A percentile compares a stretch with the other conserved stretches of the same genome.
These are phyloP conservation scores for Candida tetrigidarum DNA, from an alignment of 1,139 yeast genomes.

Conservation along the genomic window DNA sequence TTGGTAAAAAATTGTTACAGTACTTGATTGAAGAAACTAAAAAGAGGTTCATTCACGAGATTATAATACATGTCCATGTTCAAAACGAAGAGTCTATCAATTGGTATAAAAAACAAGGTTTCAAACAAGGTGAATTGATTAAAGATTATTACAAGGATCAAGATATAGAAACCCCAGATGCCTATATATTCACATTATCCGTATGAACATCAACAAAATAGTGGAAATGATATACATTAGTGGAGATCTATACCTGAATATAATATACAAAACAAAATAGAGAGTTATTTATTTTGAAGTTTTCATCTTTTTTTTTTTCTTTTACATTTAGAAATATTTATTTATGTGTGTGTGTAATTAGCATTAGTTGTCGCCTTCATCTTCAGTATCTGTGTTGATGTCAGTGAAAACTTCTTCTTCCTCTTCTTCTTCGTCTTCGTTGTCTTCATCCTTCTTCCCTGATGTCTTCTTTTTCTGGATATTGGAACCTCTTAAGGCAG, in stretches of 20 bases:
- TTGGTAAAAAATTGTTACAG: conserved; percentile 62
- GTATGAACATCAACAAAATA: conserved; percentile 24
- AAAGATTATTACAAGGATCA: conserved; percentile 57
- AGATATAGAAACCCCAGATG: conserved; percentile 51
- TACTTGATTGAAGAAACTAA: conserved; percentile 59
- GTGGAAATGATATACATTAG: background rate
- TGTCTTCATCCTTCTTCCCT: conserved; percentile 33
- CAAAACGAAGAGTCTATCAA: conserved; percentile 47
- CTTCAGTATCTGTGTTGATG: conserved; percentile 57
- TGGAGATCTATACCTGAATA: conserved; percentile 6
- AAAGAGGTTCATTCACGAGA: conserved; percentile 54
- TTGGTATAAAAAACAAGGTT: conserved; percentile 65
- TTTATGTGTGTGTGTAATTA: background rate
- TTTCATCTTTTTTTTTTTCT: background rate
- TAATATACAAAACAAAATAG: conserved; percentile 4
- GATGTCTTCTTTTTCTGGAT: conserved; percentile 30
- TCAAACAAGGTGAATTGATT: conserved; percentile 44
- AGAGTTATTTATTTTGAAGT: background rate
- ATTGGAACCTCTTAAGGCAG: conserved; percentile 59
- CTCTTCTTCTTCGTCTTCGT: conserved; percentile 44
- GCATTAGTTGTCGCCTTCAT: conserved; percentile 40
- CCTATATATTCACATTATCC: conserved; percentile 36
- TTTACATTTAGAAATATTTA: background rate
- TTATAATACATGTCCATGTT: conserved; percentile 63
- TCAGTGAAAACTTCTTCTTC: conserved; percentile 48